Evolutionary conservation across 106 monocot genomes (phyloP).

Genomic region (Apostasia ramifera): DNA sequence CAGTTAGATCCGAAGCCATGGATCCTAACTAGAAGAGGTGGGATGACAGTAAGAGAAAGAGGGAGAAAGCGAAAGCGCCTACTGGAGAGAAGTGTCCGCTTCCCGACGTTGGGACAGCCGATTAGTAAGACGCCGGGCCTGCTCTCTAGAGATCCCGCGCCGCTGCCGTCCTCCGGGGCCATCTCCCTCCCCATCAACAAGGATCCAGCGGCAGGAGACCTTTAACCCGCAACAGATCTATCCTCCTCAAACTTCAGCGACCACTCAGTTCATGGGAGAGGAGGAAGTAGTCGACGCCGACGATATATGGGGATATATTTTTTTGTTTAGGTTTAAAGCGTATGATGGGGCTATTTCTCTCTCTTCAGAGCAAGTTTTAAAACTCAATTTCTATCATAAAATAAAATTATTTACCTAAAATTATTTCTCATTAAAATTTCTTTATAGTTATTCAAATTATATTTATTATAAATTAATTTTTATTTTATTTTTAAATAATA

Average conservation of each 20-base stretch:
- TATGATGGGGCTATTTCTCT: not conserved
- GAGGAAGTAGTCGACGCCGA: not conserved
- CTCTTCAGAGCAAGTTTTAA: too few relatives aligned
- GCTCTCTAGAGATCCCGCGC: constrained; percentile 35
- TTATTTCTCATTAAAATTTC: too few relatives aligned
- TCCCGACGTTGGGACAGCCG: constrained; percentile 82
- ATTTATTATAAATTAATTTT: too few relatives aligned
- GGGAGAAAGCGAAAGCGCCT: constrained; percentile 1
- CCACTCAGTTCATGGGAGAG: not conserved
- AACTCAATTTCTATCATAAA: too few relatives aligned
- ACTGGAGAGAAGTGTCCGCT: constrained; percentile 88
- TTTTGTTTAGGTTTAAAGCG: not conserved
- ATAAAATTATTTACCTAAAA: too few relatives aligned
- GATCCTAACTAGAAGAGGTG: not conserved
- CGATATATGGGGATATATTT: not conserved
- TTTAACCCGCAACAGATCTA: not conserved
- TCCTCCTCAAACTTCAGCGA: not conserved
- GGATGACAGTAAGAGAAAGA: constrained; percentile 2
- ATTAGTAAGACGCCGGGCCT: constrained; percentile 77
- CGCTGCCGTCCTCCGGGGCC: constrained; percentile 6
- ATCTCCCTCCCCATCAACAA: constrained; percentile 10
- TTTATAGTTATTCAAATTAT: too few relatives aligned
- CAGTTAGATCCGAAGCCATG: not conserved
- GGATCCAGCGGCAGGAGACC: too few relatives aligned
- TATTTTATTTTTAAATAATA: too few relatives aligned